phyloP scores from a whole-genome alignment of 768 basidiomycete genomes.

The Psilocybe azurescens region DNA sequence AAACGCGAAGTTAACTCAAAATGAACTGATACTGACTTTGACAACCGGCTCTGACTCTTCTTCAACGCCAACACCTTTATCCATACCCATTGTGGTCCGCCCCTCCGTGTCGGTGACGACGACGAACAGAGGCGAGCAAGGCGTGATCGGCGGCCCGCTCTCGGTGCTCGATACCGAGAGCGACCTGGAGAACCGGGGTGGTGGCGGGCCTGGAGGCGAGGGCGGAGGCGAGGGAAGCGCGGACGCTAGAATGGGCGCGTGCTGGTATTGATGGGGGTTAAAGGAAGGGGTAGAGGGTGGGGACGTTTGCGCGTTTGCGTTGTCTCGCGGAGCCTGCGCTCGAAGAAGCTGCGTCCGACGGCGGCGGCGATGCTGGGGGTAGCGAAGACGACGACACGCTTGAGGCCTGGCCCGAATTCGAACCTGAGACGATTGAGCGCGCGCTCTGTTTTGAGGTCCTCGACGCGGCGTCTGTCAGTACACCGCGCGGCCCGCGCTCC shows the following conservation, averaged over 20 bases:
- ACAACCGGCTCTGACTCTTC: neutral
- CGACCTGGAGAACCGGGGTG: neutral
- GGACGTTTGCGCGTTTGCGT: neutral
- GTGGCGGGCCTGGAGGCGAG: neutral
- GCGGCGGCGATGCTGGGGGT: neutral
- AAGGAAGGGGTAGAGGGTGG: neutral
- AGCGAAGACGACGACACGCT: neutral
- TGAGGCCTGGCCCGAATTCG: too few relatives aligned
- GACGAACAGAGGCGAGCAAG: slow-evolving; percentile 15
- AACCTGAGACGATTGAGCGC: too few relatives aligned
- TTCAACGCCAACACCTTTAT: neutral
- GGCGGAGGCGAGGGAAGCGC: neutral
- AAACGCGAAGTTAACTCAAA: too few relatives aligned
- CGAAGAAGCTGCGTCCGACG: neutral
- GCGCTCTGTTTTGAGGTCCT: too few relatives aligned
- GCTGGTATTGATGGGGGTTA: neutral
- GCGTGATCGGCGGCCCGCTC: slow-evolving; percentile 17
- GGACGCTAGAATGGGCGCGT: neutral
- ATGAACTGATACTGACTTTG: neutral
- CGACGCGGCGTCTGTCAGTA: neutral
- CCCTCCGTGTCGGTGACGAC: neutral
- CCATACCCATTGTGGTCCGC: neutral
- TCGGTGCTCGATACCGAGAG: slow-evolving; percentile 9
- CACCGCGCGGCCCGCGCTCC: too few relatives aligned
- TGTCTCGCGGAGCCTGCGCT: neutral